Evolutionary conservation across 768 basidiomycete species (phyloP).

Genomic region (Termitomyces sp.): DNA sequence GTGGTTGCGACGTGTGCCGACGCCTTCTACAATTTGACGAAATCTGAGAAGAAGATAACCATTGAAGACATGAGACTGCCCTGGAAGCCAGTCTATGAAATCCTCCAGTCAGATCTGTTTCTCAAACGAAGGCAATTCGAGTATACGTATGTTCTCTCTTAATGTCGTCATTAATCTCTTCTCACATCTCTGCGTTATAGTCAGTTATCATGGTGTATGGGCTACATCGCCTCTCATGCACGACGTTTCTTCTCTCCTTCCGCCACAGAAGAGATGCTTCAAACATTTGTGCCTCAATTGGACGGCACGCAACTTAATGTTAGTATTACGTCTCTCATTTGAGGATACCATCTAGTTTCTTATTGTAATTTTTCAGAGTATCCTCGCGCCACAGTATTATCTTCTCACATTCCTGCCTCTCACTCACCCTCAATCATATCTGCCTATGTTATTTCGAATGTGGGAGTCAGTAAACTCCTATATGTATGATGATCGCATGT

Average conservation of each 20-base stretch:
- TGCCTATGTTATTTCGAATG: conserved; percentile 78
- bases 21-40: conserved; percentile 54
- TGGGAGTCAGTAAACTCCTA: conserved; percentile 91
- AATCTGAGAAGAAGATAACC: conserved; percentile 71
- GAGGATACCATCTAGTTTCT: background rate
- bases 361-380: conserved; percentile 41
- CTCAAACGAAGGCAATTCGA: conserved; percentile 74
- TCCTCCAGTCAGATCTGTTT: conserved; percentile 74
- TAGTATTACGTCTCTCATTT: conserved; percentile 23
- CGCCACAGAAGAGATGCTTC: conserved; percentile 83
- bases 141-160: conserved; percentile 54
- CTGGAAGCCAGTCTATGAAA: conserved; percentile 76
- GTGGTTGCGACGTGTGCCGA: conserved; percentile 68
- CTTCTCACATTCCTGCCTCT: conserved; percentile 84
- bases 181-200: conserved; percentile 31
- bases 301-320: conserved; percentile 76
- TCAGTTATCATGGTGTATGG: conserved; percentile 78
- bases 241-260: conserved; percentile 89
- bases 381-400: conserved; percentile 83
- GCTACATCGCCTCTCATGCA: conserved; percentile 61
- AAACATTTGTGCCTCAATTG: conserved; percentile 77
- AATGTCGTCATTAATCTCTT: background rate
- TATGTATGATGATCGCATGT: conserved; percentile 87
- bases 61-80: conserved; percentile 80
- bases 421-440: conserved; percentile 81